phyloP scores from a whole-genome alignment of 805 yeast genomes.

The Saccharomycopsis amapae region DNA sequence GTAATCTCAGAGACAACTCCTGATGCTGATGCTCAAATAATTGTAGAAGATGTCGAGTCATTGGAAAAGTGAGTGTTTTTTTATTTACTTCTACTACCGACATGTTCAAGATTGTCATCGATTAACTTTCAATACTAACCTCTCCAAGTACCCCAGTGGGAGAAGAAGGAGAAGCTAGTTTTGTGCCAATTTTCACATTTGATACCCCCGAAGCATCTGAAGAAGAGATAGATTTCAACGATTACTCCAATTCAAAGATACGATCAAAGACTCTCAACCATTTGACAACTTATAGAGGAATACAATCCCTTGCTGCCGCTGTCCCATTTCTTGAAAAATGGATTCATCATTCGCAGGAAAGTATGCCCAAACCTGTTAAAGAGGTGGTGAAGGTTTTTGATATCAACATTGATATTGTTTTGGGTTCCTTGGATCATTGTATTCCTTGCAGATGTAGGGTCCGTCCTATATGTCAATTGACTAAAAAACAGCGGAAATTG shows the following conservation, averaged over 20 bases:
- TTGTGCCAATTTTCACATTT: too few relatives aligned
- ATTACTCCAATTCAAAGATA: slow-evolving; percentile 9
- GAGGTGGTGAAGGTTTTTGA: slow-evolving; percentile 4
- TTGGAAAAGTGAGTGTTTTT: too few relatives aligned
- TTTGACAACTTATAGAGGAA: slow-evolving; percentile 10
- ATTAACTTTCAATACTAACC: too few relatives aligned
- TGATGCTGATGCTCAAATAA: too few relatives aligned
- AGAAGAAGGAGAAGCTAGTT: too few relatives aligned
- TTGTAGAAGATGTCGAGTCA: too few relatives aligned
- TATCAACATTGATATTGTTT: background rate
- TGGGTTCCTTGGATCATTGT: slow-evolving; percentile 7
- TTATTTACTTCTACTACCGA: too few relatives aligned
- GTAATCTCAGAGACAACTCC: too few relatives aligned
- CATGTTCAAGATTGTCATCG: too few relatives aligned
- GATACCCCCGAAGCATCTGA: too few relatives aligned
- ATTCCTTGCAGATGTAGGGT: slow-evolving; percentile 15
- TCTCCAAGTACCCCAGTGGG: too few relatives aligned
- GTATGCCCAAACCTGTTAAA: slow-evolving; percentile 7
- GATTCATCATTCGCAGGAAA: background rate
- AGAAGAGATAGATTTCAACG: too few relatives aligned
- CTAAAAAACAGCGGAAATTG: slow-evolving; percentile 2
- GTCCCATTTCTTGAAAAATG: background rate
- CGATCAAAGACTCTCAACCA: slow-evolving; percentile 11
- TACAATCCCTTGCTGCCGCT: background rate
- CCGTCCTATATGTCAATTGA: slow-evolving; percentile 14